Percentiles rank a stretch among this genome's conserved stretches.
Conservation (phyloP, 176 grass and related monocot species). For the Carex kokanica region DNA sequence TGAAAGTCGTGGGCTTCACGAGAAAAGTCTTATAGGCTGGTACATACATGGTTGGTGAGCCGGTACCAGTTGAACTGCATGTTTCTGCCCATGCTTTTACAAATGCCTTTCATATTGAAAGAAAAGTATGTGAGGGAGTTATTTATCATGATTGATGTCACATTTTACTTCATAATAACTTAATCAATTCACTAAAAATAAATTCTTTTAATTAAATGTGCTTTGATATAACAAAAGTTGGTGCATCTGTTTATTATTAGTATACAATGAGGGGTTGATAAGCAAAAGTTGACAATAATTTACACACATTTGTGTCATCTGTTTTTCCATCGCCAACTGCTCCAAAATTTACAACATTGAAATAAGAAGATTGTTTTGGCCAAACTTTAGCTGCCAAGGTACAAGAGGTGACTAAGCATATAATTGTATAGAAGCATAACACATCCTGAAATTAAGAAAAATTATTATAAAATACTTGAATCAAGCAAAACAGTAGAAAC, state of each 20-base stretch:
- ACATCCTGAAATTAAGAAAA: constrained; percentile 16
- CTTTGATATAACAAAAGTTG: background rate
- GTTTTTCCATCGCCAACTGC: constrained; percentile 38
- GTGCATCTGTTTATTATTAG: background rate
- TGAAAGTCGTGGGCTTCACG: constrained; percentile 31
- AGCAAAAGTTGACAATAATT: background rate
- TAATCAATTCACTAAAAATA: background rate
- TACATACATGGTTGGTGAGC: constrained; percentile 30
- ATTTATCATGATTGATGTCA: background rate
- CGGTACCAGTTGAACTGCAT: constrained; percentile 20
- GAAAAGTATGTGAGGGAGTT: background rate
- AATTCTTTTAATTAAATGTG: background rate
- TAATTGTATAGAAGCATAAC: background rate
- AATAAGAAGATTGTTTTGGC: constrained; percentile 4
- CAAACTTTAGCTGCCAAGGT: background rate
- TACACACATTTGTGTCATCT: constrained; percentile 47
- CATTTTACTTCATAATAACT: background rate
- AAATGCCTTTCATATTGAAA: constrained; percentile 41
- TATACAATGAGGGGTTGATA: background rate
- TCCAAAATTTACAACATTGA: constrained; percentile 39
- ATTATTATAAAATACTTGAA: background rate
- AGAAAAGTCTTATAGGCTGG: constrained; percentile 29
- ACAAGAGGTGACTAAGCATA: background rate
- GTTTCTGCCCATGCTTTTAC: constrained; percentile 29
- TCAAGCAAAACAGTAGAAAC: background rate